Evolutionary conservation across 2,329 filamentous ascomycete species (phyloP).

Genomic region (Alternaria sp.): DNA sequence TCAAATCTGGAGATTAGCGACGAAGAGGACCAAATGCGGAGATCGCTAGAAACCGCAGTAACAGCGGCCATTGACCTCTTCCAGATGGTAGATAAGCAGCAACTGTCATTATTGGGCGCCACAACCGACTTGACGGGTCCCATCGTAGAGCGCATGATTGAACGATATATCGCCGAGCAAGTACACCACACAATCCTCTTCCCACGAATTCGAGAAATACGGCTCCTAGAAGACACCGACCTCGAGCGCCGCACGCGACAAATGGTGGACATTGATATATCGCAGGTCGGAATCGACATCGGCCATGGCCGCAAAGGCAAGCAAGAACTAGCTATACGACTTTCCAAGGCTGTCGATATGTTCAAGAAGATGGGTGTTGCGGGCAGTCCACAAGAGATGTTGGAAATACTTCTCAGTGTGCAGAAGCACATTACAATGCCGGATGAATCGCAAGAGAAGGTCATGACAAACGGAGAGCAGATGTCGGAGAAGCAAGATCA

Average conservation of each 20-base stretch:
- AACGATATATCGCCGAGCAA: constrained; percentile 92
- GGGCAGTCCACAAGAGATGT: constrained; percentile 86
- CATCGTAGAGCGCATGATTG: constrained; percentile 90
- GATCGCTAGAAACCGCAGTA: constrained; percentile 88
- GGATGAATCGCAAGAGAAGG: constrained; percentile 44
- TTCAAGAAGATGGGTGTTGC: constrained; percentile 85
- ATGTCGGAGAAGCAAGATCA: constrained; percentile 62
- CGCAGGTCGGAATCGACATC: constrained; percentile 88
- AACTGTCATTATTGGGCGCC: constrained; percentile 87
- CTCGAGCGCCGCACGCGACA: constrained; percentile 89
- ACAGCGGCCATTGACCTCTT: constrained; percentile 95
- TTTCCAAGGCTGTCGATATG: constrained; percentile 82
- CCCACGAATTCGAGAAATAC: constrained; percentile 78
- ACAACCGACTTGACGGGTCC: constrained; percentile 94
- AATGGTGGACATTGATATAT: constrained; percentile 93
- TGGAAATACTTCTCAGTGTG: constrained; percentile 79
- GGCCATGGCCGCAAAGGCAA: constrained; percentile 81
- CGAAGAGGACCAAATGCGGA: constrained; percentile 89
- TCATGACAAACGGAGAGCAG: constrained; percentile 30
- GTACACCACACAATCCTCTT: constrained; percentile 87
- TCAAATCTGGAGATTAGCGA: constrained; percentile 74
- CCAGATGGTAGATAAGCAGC: constrained; percentile 93
- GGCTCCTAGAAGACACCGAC: constrained; percentile 82
- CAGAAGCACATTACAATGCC: constrained; percentile 81
- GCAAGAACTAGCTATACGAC: constrained; percentile 77